Percentiles rank a stretch among this genome's conserved stretches.
Evolutionary conservation across 1,284 basidiomycete genomes (phyloP).

Genomic region (Microbotryum intermedium): DNA sequence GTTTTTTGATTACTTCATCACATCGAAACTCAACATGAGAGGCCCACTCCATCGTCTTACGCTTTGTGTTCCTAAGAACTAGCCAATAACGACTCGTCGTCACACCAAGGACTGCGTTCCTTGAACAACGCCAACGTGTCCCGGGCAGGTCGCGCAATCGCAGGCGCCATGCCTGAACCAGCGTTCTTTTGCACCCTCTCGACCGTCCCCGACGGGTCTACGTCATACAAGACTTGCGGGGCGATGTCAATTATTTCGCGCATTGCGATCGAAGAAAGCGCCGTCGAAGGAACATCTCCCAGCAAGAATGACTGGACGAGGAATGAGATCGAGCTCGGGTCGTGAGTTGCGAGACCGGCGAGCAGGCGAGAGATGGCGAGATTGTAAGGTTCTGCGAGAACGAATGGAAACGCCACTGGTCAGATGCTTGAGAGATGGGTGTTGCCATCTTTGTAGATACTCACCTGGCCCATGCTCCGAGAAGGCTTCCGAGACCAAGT

Average conservation of each 20-base stretch:
- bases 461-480: slow-evolving; percentile 42
- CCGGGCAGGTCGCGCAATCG: slow-evolving; percentile 71
- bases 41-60: too few relatives aligned
- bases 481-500: slow-evolving; percentile 72
- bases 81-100: slow-evolving; percentile 30
- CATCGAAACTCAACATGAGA: too few relatives aligned
- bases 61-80: slow-evolving; percentile 10
- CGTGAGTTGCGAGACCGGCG: slow-evolving; percentile 53
- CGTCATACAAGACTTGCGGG: slow-evolving; percentile 57
- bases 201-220: slow-evolving; percentile 53
- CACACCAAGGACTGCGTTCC: slow-evolving; percentile 35
- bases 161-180: slow-evolving; percentile 44
- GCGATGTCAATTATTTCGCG: slow-evolving; percentile 51
- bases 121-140: slow-evolving; percentile 72
- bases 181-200: slow-evolving; percentile 65
- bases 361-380: slow-evolving; percentile 61
- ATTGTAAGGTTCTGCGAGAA: slow-evolving; percentile 56
- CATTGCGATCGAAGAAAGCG: slow-evolving; percentile 58
- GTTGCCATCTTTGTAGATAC: slow-evolving; percentile 53
- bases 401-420: not conserved
- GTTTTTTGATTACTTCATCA: too few relatives aligned
- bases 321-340: slow-evolving; percentile 57
- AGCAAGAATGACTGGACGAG: slow-evolving; percentile 60
- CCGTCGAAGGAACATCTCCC: slow-evolving; percentile 57
- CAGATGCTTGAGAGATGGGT: not conserved